These are phyloP conservation scores for Simplicillium sp. DNA, from an alignment of 2,329 filamentous ascomycete genomes.

Conservation along the genomic window DNA sequence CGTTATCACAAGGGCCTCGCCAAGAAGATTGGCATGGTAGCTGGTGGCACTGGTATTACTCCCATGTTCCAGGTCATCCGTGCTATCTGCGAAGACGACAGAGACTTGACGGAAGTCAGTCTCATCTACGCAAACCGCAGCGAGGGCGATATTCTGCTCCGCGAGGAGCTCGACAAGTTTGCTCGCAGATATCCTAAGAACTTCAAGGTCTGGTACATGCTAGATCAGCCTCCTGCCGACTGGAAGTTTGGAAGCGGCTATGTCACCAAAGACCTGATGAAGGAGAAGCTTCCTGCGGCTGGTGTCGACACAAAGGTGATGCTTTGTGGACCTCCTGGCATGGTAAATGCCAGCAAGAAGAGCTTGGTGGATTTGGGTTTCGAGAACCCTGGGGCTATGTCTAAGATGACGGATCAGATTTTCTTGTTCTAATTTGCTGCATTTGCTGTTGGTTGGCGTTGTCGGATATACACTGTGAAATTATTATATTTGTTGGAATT, in stretches of 20 bases:
- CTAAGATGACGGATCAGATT: slow-evolving; percentile 45
- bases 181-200: slow-evolving; percentile 40
- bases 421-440: slow-evolving; percentile 35
- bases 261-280: slow-evolving; percentile 40
- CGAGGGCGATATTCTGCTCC: slow-evolving; percentile 50
- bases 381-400: slow-evolving; percentile 34
- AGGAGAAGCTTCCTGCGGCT: slow-evolving; percentile 35
- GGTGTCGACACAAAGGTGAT: slow-evolving; percentile 39
- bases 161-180: slow-evolving; percentile 44
- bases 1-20: slow-evolving; percentile 32
- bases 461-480: too few relatives aligned
- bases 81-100: slow-evolving; percentile 51
- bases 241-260: slow-evolving; percentile 42
- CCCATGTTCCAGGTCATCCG: slow-evolving; percentile 46
- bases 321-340: slow-evolving; percentile 51
- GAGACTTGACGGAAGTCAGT: slow-evolving; percentile 44
- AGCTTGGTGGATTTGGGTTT: slow-evolving; percentile 38
- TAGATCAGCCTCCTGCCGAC: slow-evolving; percentile 33
- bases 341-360: slow-evolving; percentile 49
- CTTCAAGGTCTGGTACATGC: slow-evolving; percentile 45
- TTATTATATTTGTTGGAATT: too few relatives aligned
- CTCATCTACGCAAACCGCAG: slow-evolving; percentile 51
- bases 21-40: slow-evolving; percentile 43
- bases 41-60: slow-evolving; percentile 29
- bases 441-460: not conserved